Evolutionary conservation across 108 stramenopile species (phyloP), one percentile per base, ranked within the genome.

Genomic region (Cyclotella distinguenda): DNA sequence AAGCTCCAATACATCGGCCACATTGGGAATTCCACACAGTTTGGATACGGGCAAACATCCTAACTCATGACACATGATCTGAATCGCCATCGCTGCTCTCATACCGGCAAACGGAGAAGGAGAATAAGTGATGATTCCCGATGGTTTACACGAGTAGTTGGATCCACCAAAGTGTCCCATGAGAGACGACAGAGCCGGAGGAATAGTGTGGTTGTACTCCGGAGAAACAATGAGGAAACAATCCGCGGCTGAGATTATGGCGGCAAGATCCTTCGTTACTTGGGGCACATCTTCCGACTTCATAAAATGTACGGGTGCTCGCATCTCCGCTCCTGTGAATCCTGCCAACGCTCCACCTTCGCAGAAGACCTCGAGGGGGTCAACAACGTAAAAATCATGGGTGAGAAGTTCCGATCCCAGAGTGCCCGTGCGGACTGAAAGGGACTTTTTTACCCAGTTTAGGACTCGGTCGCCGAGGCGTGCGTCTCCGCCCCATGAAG

Each of bases 31-130:
- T 13, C 82, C 83, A 39, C 72, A 78, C 26, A 86, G 31, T 33
- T 84, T 84, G 1, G 83, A 84, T 0, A 86, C 83, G 10, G 85
- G 85, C 0, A 86, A 69, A 59, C 85, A 86, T 33, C 85, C 85
- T 7, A 86, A 51, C 59, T 86, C 85, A 28, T 84, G 83, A 16
- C 73, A 62, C 83, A 86, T 80, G 32, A 70, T 56, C 46, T 73
- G 74, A 40, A 86, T 78, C n/a, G 58, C 53, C 73, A 81, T 79
- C 10, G 84, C 84, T 4, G 82, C 82, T 18, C 84, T 44, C 72
- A 83, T 81, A 13, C 84, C 84, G 6, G 59, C 84, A 42, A 70
- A 86, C 12, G 82, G 77, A 18, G 72, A 64, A 2, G 80, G 80
- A 0, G 84, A 86, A 30, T 86, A 86, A 0, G 84, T 86, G 21